Base-by-base conservation (phyloP, 2,329 filamentous ascomycete species). In the Penicillium verrucosum region DNA sequence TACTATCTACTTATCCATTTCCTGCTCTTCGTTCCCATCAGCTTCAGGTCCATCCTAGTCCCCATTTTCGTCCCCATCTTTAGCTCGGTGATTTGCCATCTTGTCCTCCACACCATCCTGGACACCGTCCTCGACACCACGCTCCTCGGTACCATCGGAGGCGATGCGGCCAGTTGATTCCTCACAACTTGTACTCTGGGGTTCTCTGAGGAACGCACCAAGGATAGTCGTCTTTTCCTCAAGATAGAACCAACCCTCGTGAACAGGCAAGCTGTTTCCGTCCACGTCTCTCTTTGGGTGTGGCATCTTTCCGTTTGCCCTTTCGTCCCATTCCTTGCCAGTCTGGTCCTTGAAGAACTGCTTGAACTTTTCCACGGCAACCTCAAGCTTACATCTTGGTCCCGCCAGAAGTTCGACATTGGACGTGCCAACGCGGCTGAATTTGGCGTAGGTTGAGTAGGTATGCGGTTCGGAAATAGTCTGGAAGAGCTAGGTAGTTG, bases 401-500 rank as follows among this genome's bases (percentile, higher is more conserved):
- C 71, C 70, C 4, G 70, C 68, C 10, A 77, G 63, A 11, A 73
- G 66, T 11, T 76, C 67, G 1, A 70, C 60, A 10, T 64, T 63
- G 0, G 67, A 67, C 11, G 59, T 67, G 1, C 73, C 72, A 3
- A 61, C 55, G 2, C 72, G 69, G 30, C 65, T 73, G 55, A 76
- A 75, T 52, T 82, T 83, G 45, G 79, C 80, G 8, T 82, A 82
- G 44, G 84, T 82, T 61, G 80, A 82, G 73, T 90, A 92, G 0
- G 82, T 80, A 57, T 76, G 77, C 0, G 87, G 87, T 14, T 75
- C 73, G 11, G 80, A 75, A 58, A 84, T 79, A 5, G 86, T 88
- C 70, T 90, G 84, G 75, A 85, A 89, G 49, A 92, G 78, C 87
- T 91, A 60, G 30, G 68, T 51, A 11, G 49, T 48, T 48, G 55